Evolutionary conservation across 2,329 filamentous ascomycete species (phyloP).

Genomic region (Microcyclospora tardicrescens): DNA sequence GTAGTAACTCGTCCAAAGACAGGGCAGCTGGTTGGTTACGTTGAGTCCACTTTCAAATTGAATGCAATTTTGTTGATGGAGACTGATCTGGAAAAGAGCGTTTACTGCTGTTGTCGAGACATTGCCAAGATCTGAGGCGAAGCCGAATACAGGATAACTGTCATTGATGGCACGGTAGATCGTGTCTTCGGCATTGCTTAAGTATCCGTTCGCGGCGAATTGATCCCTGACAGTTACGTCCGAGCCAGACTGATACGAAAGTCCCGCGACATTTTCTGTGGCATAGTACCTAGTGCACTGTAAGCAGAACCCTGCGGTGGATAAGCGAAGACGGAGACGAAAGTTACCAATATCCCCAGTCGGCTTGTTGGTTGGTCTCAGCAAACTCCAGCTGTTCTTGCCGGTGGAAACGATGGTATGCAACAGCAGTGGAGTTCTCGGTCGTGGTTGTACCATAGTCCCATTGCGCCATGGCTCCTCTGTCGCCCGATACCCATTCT

Average conservation of each 20-base stretch:
- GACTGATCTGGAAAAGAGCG: slow-evolving; percentile 38
- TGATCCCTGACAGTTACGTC: slow-evolving; percentile 34
- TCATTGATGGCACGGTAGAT: slow-evolving; percentile 38
- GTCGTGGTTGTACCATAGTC: slow-evolving; percentile 30
- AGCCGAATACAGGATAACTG: slow-evolving; percentile 41
- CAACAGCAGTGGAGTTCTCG: slow-evolving; percentile 25
- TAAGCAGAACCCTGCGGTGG: not conserved
- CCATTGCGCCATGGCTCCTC: slow-evolving; percentile 46
- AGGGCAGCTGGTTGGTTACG: slow-evolving; percentile 18
- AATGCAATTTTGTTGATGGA: slow-evolving; percentile 36
- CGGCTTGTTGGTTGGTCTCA: slow-evolving; percentile 35
- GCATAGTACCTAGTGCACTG: no score
- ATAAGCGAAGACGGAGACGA: no score
- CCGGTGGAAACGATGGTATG: slow-evolving; percentile 47
- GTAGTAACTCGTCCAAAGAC: slow-evolving; percentile 66
- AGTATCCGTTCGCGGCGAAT: slow-evolving; percentile 32
- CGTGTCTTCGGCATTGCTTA: slow-evolving; percentile 35
- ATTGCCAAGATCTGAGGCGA: slow-evolving; percentile 34
- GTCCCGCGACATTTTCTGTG: slow-evolving; percentile 27
- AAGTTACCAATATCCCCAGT: slow-evolving; percentile 44
- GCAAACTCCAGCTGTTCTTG: slow-evolving; percentile 36
- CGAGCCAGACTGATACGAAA: slow-evolving; percentile 36
- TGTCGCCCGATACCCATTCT: slow-evolving; percentile 58
- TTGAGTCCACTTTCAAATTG: slow-evolving; percentile 37
- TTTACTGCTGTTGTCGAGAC: slow-evolving; percentile 25